Evolutionary conservation across 164 flowering plant species (phyloP), one percentile per base, ranked within the genome.

Genomic region (Berberis vulgaris): DNA sequence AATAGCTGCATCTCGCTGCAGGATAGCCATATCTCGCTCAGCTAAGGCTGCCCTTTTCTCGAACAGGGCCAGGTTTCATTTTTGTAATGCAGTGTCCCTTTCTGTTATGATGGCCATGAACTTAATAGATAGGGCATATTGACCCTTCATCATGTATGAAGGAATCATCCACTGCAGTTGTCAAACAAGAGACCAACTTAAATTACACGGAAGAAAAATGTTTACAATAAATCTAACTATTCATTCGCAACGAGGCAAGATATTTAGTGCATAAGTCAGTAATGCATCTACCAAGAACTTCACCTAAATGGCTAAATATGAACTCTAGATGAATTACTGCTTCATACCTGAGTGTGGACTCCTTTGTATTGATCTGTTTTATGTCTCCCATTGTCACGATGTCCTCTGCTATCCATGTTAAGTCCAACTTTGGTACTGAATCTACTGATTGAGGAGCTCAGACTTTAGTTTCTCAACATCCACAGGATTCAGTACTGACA

Each of bases 301-400:
- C 26, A 26, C 26, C 26, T 26, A 26, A 26, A 26, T 26, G 26
- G 26, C 26, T 26, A 26, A 26, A 26, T 26, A 26, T 26, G 26
- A 26, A 26, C 26, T 26, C 26, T 26, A 26, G 26, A 26, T 26
- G 26, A 26, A 26, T 26, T 26, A 26, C 26, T 26, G 26, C 26
- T 26, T 26, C 26, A 26, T 26, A 26, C 26, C 26, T 26, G 26
- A 26, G 26, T 26, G 72, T 86, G 94, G 60, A 83, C 72, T n/a
- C 82, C 58, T 78, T 79, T 84, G 70, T 84, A 86, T 62, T 77
- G 87, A 53, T 86, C 89, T 43, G 79, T 71, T 74, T 82, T 85
- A 67, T 81, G 88, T 61, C 96, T 80, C 65, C 96, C 98, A 81
- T 89, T 88, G 70, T 88, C 98, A 64, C 88, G 89, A 75, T 10